phyloP scores from a whole-genome alignment of 2,329 filamentous ascomycete genomes.

The Myotisia sp. region DNA sequence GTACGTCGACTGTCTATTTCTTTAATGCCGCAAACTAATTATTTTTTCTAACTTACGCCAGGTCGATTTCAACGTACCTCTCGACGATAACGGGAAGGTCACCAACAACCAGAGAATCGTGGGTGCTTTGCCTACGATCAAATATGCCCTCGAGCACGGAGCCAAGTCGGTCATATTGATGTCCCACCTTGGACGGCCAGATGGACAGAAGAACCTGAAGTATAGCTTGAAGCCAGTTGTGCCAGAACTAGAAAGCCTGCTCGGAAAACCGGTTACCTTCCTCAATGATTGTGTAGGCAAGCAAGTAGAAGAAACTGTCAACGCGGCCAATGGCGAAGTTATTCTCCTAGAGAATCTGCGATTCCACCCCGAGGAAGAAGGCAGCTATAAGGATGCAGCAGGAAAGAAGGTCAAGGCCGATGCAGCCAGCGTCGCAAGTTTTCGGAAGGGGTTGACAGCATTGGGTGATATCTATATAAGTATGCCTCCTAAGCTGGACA shows the following conservation, averaged over 20 bases:
- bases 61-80: constrained; percentile 99
- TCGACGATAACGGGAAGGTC: constrained; percentile 81
- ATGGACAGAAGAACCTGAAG: constrained; percentile 78
- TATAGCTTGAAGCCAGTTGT: constrained; percentile 91
- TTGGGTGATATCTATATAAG: constrained; percentile 95
- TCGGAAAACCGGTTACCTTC: constrained; percentile 73
- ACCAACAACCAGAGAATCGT: constrained; percentile 98
- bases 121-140: constrained; percentile 88
- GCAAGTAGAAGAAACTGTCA: constrained; percentile 79
- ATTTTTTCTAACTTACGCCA: constrained; percentile 28
- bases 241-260: constrained; percentile 77
- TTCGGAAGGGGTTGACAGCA: constrained; percentile 87
- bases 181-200: constrained; percentile 94
- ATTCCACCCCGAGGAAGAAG: constrained; percentile 97
- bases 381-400: constrained; percentile 79
- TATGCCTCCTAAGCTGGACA: constrained; percentile 33
- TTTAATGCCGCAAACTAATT: background rate
- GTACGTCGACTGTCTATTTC: constrained; percentile 41
- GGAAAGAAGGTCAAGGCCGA: constrained; percentile 98
- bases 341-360: constrained; percentile 94
- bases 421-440: constrained; percentile 79
- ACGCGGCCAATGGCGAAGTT: constrained; percentile 68
- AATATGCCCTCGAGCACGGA: constrained; percentile 77
- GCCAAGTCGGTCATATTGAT: constrained; percentile 91
- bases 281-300: constrained; percentile 80